Evolutionary conservation across 2,329 filamentous ascomycete species (phyloP).

Genomic region (Xylaria hypoxylon): DNA sequence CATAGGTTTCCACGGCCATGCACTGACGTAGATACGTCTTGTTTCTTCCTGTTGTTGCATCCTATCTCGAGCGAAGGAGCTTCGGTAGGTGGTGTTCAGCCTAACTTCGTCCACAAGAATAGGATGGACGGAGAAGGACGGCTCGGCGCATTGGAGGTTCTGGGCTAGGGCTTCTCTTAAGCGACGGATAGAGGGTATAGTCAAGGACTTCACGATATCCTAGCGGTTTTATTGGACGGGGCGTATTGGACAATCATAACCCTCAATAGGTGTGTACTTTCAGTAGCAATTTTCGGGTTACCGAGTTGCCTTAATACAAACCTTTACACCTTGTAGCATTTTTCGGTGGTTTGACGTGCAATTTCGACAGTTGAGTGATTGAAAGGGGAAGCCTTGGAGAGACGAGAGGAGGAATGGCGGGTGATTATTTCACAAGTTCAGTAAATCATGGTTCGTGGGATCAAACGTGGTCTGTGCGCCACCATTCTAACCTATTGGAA

Average conservation of each 20-base stretch:
- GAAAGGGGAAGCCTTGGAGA: neutral
- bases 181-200: slow-evolving; percentile 12
- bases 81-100: slow-evolving; percentile 44
- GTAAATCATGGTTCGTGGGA: slow-evolving; percentile 4
- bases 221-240: slow-evolving; percentile 2
- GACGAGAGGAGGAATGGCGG: slow-evolving; percentile 13
- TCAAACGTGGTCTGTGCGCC: slow-evolving; percentile 24
- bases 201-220: neutral
- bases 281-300: slow-evolving; percentile 16
- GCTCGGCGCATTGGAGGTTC: slow-evolving; percentile 43
- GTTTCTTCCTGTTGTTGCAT: slow-evolving; percentile 38
- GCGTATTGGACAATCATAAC: slow-evolving; percentile 15
- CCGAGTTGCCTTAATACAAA: slow-evolving; percentile 16
- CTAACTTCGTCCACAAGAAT: slow-evolving; percentile 42
- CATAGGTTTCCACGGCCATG: slow-evolving; percentile 10
- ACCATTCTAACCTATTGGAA: neutral
- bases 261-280: slow-evolving; percentile 19
- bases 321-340: slow-evolving; percentile 5
- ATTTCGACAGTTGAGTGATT: neutral
- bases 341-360: neutral
- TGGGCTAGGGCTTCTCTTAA: slow-evolving; percentile 17
- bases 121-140: slow-evolving; percentile 44
- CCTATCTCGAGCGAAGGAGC: slow-evolving; percentile 37
- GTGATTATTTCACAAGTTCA: slow-evolving; percentile 16
- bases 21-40: slow-evolving; percentile 1